phyloP scores from a whole-genome alignment of 2,329 filamentous ascomycete species.

The Colletotrichum sp. region DNA sequence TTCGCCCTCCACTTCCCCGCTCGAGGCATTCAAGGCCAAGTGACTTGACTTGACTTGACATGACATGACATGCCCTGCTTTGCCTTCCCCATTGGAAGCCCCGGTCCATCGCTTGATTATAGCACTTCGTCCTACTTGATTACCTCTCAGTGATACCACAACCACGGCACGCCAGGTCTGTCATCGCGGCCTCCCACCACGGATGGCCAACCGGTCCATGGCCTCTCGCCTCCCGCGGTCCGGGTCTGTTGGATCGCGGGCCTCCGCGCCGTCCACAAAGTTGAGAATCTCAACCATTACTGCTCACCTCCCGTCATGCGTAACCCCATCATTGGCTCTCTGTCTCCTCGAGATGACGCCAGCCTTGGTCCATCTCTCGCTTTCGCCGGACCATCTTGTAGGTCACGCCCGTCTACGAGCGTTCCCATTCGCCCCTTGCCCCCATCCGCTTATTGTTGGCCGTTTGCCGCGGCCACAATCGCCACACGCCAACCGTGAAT shows the following conservation, averaged over 20 bases:
- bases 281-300: neutral
- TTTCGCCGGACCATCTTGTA: neutral
- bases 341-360: neutral
- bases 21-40: neutral
- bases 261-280: neutral
- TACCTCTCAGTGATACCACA: neutral
- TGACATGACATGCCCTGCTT: neutral
- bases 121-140: neutral
- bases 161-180: constrained; percentile 12
- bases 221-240: neutral
- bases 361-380: neutral
- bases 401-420: neutral
- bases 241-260: neutral
- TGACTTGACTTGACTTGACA: neutral
- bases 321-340: neutral
- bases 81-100: neutral
- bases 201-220: neutral
- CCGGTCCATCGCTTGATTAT: neutral
- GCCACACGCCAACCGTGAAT: neutral
- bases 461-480: neutral
- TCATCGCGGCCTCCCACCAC: neutral
- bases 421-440: neutral
- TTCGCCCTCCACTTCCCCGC: neutral
- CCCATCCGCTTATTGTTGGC: neutral
- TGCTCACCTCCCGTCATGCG: neutral